These are phyloP conservation scores for Lactuca sativa DNA, from an alignment of 129 eudicot genomes.

Conservation along the genomic window DNA sequence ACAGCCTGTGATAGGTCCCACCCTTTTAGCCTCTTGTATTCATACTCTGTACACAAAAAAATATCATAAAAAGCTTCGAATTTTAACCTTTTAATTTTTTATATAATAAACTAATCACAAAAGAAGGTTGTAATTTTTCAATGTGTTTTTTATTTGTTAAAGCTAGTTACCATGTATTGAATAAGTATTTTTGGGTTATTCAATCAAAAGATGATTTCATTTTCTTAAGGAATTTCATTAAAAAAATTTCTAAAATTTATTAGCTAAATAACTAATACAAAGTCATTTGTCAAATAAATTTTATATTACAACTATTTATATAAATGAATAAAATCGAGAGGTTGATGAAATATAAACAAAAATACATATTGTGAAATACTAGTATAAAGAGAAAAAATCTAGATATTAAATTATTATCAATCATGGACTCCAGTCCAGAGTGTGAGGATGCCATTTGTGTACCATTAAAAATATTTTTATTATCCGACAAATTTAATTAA, in stretches of 20 bases:
- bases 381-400: conserved; percentile 11
- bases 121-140: not conserved
- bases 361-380: not conserved
- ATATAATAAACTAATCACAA: not conserved
- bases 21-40: conserved; percentile 10
- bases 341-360: not conserved
- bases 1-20: conserved; percentile 24
- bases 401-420: conserved; percentile 24
- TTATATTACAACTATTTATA: too few species aligned
- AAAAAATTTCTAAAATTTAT: too few species aligned
- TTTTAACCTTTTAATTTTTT: not conserved
- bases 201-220: too few species aligned
- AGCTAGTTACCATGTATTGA: too few species aligned
- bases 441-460: conserved; percentile 44
- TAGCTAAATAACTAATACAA: not conserved
- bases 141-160: too few species aligned
- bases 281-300: too few species aligned
- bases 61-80: not conserved
- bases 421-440: conserved; percentile 39
- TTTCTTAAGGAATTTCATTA: not conserved
- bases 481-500: conserved; percentile 16
- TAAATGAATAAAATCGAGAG: not conserved
- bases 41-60: not conserved
- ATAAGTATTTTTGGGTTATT: too few species aligned
- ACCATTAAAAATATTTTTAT: conserved; percentile 27